Base-by-base conservation (phyloP, 306 rosid species). In the Fragaria ananassa region DNA sequence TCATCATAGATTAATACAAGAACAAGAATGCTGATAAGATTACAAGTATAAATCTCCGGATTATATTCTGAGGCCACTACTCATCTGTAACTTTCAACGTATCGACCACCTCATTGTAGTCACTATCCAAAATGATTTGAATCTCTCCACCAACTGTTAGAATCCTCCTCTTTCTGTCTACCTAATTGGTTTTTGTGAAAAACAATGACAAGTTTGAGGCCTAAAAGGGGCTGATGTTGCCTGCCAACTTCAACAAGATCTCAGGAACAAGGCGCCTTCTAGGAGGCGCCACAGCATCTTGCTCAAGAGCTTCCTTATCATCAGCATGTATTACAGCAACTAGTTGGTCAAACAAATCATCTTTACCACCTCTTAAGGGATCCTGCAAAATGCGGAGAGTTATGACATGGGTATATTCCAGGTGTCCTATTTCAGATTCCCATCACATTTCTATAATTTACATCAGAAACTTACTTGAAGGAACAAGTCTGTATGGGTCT, bases 401-500 rank as follows among this genome's bases (percentile, higher is more conserved):
- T 35, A 65, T 49, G 11, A 70, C 10, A 66, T 57, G 5, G 10
- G 54, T 1, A 15, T 23, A 70, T 50, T 62, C 14, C 9, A 2
- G 21, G 5, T 5, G 2, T 14, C 42, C 76, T 7, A 46, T 15
- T 37, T 39, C 47, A 21, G 37, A 61, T 37, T 46, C 34, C 29
- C 27, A 15, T 62, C 37, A 11, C 8, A 25, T 11, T 44, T 58
- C 35, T 25, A 58, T 56, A 58, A 58, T 17, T 35, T 61, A 29
- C 46, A 27, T 54, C 54, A 19, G 12, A 65, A 51, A 35, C 92
- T 82, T 87, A 91, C 99, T 81, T 96, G 97, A 68, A 96, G 86
- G 85, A 96, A 96, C 89, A 96, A 81, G 87, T 96, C 99, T 72
- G 99, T 96, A 85, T 96, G 99, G 39, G 88, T 91, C 87, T 96